phyloP scores from a whole-genome alignment of 345 rosid genomes.

The Citrus inodora region DNA sequence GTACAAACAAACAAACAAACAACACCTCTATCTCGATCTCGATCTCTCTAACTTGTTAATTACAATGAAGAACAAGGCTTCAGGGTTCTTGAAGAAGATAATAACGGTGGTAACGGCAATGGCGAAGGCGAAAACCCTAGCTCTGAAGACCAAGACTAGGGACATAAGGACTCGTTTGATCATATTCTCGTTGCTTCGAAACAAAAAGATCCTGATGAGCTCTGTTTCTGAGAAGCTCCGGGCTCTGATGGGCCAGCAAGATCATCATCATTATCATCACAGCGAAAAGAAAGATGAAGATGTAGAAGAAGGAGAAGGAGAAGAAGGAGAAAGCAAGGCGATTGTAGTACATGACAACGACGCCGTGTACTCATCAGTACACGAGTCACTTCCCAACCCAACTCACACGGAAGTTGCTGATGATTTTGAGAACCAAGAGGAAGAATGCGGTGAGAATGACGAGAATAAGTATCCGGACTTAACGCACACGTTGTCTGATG shows the following conservation, averaged over 20 bases:
- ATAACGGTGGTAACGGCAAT: slow-evolving; percentile 27
- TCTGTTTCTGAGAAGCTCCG: slow-evolving; percentile 58
- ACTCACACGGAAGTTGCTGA: slow-evolving; percentile 7
- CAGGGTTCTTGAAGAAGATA: slow-evolving; percentile 42
- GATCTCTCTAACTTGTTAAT: no score
- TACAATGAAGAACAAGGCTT: slow-evolving; percentile 40
- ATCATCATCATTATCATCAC: neutral
- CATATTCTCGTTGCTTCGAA: slow-evolving; percentile 56
- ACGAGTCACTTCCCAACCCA: slow-evolving; percentile 15
- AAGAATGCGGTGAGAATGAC: slow-evolving; percentile 4
- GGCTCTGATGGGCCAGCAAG: slow-evolving; percentile 18
- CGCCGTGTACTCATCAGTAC: slow-evolving; percentile 7
- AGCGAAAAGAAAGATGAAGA: neutral
- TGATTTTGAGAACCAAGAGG: neutral
- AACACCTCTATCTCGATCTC: no score
- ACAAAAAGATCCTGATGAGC: slow-evolving; percentile 44
- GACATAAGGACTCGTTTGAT: slow-evolving; percentile 58
- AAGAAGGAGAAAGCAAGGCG: slow-evolving; percentile 12
- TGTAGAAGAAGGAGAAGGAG: slow-evolving; percentile 11
- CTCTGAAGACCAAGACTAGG: slow-evolving; percentile 55
- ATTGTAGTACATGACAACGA: slow-evolving; percentile 3
- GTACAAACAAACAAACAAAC: no score
- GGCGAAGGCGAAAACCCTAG: slow-evolving; percentile 43
- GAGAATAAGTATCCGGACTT: slow-evolving; percentile 49
- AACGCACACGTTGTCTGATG: slow-evolving; percentile 43